Evolutionary conservation across 352 stramenopile species (phyloP).

Genomic region (Hyaloperonospora brassicae): DNA sequence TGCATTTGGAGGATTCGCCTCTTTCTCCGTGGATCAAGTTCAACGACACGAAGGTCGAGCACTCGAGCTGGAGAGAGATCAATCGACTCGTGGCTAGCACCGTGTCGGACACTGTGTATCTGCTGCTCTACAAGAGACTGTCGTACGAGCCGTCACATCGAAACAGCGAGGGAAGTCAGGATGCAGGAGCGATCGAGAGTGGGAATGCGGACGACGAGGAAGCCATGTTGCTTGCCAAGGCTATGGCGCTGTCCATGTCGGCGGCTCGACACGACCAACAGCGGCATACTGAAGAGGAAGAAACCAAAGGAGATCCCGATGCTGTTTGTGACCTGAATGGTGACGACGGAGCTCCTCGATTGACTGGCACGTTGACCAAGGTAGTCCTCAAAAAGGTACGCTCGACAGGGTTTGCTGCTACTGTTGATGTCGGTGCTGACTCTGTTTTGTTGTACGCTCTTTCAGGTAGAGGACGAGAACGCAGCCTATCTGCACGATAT

Average conservation of each 20-base stretch:
- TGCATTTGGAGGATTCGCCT: conserved; percentile 74
- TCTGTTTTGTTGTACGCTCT: conserved; percentile 4
- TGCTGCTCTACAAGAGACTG: conserved; percentile 85
- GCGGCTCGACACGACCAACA: conserved; percentile 46
- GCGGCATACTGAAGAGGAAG: conserved; percentile 30
- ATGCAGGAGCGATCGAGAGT: conserved; percentile 6
- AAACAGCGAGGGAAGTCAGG: conserved; percentile 5
- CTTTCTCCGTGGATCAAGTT: conserved; percentile 88
- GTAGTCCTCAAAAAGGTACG: conserved; percentile 55
- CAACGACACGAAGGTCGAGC: conserved; percentile 81
- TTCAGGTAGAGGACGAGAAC: conserved; percentile 65
- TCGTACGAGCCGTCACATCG: conserved; percentile 35
- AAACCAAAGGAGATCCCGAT: conserved; percentile 20
- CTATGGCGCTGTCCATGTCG: conserved; percentile 85
- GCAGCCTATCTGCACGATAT: conserved; percentile 43
- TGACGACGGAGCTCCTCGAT: conserved; percentile 13
- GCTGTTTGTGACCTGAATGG: conserved; percentile 14
- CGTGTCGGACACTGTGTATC: conserved; percentile 83
- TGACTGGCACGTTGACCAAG: conserved; percentile 28
- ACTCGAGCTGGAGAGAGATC: conserved; percentile 78
- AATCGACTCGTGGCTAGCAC: conserved; percentile 64
- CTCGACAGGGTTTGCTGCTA: background rate
- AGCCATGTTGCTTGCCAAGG: conserved; percentile 80
- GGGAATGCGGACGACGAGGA: conserved; percentile 50
- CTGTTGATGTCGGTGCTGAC: background rate